Evolutionary conservation across 352 stramenopile genomes (phyloP), one percentile per base, ranked within the genome.

Genomic region (Pilasporangium apinafurcum): DNA sequence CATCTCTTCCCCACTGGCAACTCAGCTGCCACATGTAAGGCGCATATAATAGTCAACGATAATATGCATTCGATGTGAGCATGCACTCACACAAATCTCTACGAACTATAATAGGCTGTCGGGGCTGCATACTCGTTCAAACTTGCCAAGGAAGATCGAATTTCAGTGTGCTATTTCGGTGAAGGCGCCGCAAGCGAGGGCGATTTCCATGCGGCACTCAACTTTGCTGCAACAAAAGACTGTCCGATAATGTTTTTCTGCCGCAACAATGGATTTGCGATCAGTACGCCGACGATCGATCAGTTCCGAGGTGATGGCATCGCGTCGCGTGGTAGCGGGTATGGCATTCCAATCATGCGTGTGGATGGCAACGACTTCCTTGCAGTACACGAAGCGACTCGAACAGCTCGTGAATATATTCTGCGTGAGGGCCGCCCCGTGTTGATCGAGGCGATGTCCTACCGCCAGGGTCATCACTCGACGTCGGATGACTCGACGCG

Each of bases 191-290:
- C 96, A 5, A 98, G 86, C 36, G 96, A 98, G 43, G 91, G 95
- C 17, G 96, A 99, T 54, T 98, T 98, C 62, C 96, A 99, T 53
- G 96, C 95, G 5, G 81, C 78, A 12, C 60, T 98, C 36, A 99
- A 98, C 57, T 97, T 99, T 85, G 94, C 96, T 0, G 76, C 96
- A 1, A 98, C 95, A 1, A 92, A 98, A 33, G 84, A 97, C 27
- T 89, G 79, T 13, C 96, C 96, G 5, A 88, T 98, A 31, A 74
- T 99, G 5, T 99, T 99, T 61, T 92, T 99, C 60, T 98, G 93
- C 56, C 77, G 96, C 12, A 99, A 99, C 72, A 99, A 99, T 65
- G 96, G 96, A 7, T 99, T 98, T 60, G 96, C 96, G 5, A 99
- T 99, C 51, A 95, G 83, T 44, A 99, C 96, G 16, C 86, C 95